phyloP scores from a whole-genome alignment of 1,284 basidiomycete genomes.

The Austroboletus niveus region DNA sequence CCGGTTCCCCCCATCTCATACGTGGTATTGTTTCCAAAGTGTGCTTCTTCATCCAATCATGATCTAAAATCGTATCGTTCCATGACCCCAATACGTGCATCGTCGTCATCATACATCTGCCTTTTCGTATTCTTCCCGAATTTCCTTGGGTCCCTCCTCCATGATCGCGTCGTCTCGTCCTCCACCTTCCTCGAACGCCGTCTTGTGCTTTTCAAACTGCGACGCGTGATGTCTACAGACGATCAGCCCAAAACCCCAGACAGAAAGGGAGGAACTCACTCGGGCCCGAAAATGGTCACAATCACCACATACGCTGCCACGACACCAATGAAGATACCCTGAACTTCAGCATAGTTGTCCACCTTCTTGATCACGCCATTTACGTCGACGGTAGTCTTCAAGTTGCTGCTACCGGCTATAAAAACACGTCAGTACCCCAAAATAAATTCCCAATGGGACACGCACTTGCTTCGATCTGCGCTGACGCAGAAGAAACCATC shows the following conservation, averaged over 20 bases:
- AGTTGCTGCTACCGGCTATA: slow-evolving; percentile 56
- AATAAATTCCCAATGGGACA: slow-evolving; percentile 11
- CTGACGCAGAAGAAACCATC: slow-evolving; percentile 87
- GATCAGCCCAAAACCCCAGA: background rate
- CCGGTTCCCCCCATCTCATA: too few relatives aligned
- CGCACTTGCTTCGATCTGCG: slow-evolving; percentile 89
- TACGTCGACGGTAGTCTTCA: slow-evolving; percentile 52
- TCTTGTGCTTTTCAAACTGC: slow-evolving; percentile 81
- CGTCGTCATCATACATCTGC: too few relatives aligned
- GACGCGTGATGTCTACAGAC: slow-evolving; percentile 65
- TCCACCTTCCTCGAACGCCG: slow-evolving; percentile 77
- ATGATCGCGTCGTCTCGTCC: slow-evolving; percentile 46
- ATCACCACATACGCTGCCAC: slow-evolving; percentile 71
- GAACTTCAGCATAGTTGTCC: slow-evolving; percentile 81
- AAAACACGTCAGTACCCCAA: background rate
- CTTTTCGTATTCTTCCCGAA: slow-evolving; percentile 22
- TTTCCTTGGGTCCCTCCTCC: slow-evolving; percentile 13
- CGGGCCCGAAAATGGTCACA: slow-evolving; percentile 70
- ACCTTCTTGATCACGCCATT: slow-evolving; percentile 47
- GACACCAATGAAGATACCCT: slow-evolving; percentile 83
- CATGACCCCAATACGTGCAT: background rate
- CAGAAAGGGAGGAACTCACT: slow-evolving; percentile 43
- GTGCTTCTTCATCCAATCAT: too few relatives aligned
- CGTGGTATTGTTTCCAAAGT: too few relatives aligned
- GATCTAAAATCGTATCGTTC: too few relatives aligned